These are phyloP conservation scores for Solanum hybrid DNA, from an alignment of 305 asterid genomes.

Conservation along the genomic window DNA sequence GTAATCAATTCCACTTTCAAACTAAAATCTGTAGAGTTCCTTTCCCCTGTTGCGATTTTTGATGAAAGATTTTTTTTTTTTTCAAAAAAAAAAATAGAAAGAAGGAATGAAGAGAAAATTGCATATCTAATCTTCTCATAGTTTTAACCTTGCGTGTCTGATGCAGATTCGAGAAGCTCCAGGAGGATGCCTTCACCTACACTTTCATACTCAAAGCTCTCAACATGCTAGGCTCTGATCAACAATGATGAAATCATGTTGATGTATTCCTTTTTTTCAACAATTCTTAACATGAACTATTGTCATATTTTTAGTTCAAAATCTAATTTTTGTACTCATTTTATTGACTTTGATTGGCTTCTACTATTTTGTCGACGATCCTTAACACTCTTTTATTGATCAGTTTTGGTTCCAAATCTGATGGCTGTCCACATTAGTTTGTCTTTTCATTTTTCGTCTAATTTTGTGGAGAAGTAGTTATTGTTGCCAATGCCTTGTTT, in stretches of 20 bases:
- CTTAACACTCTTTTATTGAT: neutral
- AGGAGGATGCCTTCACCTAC: conserved; percentile 79
- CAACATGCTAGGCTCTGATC: conserved; percentile 22
- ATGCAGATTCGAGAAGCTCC: conserved; percentile 83
- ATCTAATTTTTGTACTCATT: neutral
- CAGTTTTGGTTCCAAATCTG: neutral
- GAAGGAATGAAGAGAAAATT: neutral
- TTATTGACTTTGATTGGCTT: neutral
- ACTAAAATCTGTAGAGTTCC: neutral
- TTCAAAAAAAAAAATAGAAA: neutral
- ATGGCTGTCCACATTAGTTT: neutral
- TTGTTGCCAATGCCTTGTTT: neutral
- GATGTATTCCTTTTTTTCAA: neutral
- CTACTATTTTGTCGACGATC: neutral
- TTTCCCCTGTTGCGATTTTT: neutral
- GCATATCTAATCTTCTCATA: neutral
- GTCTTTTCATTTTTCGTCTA: neutral
- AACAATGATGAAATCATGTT: neutral
- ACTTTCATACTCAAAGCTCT: conserved; percentile 65
- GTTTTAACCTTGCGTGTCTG: neutral
- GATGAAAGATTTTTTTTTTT: neutral
- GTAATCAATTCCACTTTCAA: neutral
- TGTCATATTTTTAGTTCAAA: neutral
- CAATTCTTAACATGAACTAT: neutral
- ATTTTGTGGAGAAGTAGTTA: neutral